phyloP scores from a whole-genome alignment of 192 early-diverging fungal genomes.

The Endogone sp. region DNA sequence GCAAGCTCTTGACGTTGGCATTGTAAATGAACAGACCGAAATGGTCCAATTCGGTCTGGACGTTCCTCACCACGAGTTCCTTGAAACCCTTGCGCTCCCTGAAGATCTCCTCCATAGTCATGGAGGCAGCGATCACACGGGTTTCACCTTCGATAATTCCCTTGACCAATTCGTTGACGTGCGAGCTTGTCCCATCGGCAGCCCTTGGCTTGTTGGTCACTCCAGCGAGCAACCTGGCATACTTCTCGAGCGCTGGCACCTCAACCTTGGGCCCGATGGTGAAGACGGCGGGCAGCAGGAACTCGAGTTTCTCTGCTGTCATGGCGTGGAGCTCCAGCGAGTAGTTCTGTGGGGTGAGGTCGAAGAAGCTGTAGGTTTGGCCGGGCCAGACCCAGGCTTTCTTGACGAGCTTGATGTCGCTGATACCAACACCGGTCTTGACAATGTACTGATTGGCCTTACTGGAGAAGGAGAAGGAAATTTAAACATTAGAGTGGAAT shows the following conservation, averaged over 20 bases:
- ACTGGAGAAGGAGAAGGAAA: no score
- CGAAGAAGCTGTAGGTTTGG: constrained; percentile 18
- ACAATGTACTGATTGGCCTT: constrained; percentile 40
- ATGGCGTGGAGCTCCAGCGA: constrained; percentile 42
- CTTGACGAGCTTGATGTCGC: constrained; percentile 28
- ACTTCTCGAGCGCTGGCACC: constrained; percentile 2
- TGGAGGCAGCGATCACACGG: constrained; percentile 44
- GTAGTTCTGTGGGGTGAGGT: constrained; percentile 41
- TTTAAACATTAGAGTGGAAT: no score
- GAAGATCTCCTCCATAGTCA: constrained; percentile 60
- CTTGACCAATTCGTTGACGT: constrained; percentile 34
- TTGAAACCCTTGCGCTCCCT: constrained; percentile 48
- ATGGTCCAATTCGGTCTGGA: constrained; percentile 49
- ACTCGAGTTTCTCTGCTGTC: constrained; percentile 46
- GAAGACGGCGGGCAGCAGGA: constrained; percentile 44
- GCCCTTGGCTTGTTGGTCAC: no score
- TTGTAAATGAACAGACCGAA: constrained; percentile 56
- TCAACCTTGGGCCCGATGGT: constrained; percentile 43
- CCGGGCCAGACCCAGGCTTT: constrained; percentile 36
- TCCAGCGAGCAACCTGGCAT: constrained; percentile 22
- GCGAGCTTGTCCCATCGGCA: constrained; percentile 6
- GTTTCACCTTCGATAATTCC: constrained; percentile 57
- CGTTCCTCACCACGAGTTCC: constrained; percentile 39
- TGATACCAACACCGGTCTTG: constrained; percentile 35
- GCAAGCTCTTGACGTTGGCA: constrained; percentile 50